These are phyloP conservation scores for Rhizopus delemar DNA, from an alignment of 371 early-diverging fungal genomes.

Conservation along the genomic window DNA sequence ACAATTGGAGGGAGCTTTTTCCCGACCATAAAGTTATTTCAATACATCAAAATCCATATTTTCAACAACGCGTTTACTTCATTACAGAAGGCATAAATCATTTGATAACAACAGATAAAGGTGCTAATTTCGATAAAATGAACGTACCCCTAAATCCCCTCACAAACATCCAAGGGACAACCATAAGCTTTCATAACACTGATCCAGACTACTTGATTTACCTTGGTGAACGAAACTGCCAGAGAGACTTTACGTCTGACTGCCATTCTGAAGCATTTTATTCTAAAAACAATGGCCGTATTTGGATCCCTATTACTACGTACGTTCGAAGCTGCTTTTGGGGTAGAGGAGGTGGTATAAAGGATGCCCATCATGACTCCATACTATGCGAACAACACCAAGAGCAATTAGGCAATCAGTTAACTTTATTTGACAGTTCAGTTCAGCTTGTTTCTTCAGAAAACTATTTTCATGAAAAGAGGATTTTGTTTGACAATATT, in stretches of 20 bases:
- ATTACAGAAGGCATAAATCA: conserved; percentile 63
- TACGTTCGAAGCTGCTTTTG: conserved; percentile 80
- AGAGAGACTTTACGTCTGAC: conserved; percentile 24
- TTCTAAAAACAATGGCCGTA: conserved; percentile 70
- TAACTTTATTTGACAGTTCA: conserved; percentile 41
- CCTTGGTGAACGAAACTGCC: conserved; percentile 65
- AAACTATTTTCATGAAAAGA: conserved; percentile 55
- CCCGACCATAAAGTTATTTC: conserved; percentile 41
- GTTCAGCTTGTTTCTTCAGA: conserved; percentile 58
- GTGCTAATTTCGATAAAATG: conserved; percentile 60
- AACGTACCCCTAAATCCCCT: conserved; percentile 58
- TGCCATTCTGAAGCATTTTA: conserved; percentile 78
- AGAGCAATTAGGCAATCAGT: conserved; percentile 63
- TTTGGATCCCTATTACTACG: conserved; percentile 69
- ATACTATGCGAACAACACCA: conserved; percentile 74
- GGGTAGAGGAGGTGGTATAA: conserved; percentile 67
- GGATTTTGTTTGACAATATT: conserved; percentile 61
- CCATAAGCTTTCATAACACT: conserved; percentile 81
- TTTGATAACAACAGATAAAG: conserved; percentile 73
- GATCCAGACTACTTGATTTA: conserved; percentile 79
- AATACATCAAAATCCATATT: conserved; percentile 71
- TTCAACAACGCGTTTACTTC: conserved; percentile 70
- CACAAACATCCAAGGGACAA: conserved; percentile 47
- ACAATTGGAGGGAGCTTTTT: conserved; percentile 62
- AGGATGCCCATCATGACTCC: conserved; percentile 43